A percentile compares a stretch with the other conserved stretches of the same genome.
These are phyloP conservation scores for Rhizopogon salebrosus DNA, from an alignment of 768 basidiomycete species.

Conservation along the genomic window DNA sequence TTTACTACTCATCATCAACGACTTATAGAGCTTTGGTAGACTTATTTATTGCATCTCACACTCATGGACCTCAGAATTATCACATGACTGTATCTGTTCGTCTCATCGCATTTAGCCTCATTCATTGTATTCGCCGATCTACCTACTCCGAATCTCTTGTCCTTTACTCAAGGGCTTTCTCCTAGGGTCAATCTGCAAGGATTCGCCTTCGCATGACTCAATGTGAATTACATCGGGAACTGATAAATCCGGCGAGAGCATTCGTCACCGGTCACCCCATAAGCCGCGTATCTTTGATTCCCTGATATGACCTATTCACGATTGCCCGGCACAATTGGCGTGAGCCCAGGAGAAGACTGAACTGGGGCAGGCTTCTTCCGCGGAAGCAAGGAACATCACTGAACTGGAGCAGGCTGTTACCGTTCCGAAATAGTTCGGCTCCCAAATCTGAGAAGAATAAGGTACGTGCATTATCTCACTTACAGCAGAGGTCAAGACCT, in stretches of 20 bases:
- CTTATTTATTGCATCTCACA: conserved; percentile 23
- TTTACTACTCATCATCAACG: too few relatives aligned
- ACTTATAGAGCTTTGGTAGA: conserved; percentile 22
- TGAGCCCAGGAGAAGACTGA: conserved; percentile 18
- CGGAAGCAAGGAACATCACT: background rate
- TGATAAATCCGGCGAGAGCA: conserved; percentile 17
- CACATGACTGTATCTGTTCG: conserved; percentile 23
- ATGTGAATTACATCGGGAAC: conserved; percentile 20
- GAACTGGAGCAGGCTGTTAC: too few relatives aligned
- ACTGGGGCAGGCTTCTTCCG: background rate
- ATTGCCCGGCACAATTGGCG: conserved; percentile 11
- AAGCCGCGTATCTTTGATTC: conserved; percentile 18
- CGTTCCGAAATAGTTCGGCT: too few relatives aligned
- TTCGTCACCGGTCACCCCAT: conserved; percentile 14
- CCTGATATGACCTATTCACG: conserved; percentile 10
- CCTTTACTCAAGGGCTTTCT: conserved; percentile 11
- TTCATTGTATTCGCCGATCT: conserved; percentile 24
- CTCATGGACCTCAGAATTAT: conserved; percentile 2
- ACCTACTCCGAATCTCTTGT: conserved; percentile 6
- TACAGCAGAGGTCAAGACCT: too few relatives aligned
- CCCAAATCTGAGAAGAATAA: too few relatives aligned
- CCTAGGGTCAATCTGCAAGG: conserved; percentile 15
- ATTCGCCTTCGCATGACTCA: conserved; percentile 10
- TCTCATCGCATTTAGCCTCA: conserved; percentile 23
- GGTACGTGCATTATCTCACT: too few relatives aligned